Conservation (phyloP, 257 asterid genomes). For the Haberlea rhodopensis region DNA sequence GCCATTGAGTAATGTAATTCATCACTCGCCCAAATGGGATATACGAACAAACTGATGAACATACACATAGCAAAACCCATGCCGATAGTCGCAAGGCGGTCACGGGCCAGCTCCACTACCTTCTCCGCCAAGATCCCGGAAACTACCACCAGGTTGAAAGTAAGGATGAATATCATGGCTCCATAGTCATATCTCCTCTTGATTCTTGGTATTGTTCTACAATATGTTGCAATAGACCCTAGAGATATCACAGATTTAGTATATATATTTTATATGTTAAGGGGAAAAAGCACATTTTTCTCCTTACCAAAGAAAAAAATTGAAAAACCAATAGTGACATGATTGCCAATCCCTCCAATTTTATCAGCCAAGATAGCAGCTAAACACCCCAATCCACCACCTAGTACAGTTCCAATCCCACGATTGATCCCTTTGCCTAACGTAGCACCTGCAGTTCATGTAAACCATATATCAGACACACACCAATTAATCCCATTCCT, state of each 20-base stretch:
- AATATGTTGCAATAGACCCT: constrained; percentile 66
- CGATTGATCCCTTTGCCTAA: constrained; percentile 89
- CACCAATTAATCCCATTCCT: too few species aligned
- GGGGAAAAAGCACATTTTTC: too few species aligned
- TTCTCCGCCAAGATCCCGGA: constrained; percentile 67
- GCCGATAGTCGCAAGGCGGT: constrained; percentile 76
- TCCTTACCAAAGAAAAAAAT: constrained; percentile 55
- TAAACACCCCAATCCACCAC: constrained; percentile 82
- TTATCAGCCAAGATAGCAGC: constrained; percentile 61
- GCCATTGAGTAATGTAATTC: constrained; percentile 69
- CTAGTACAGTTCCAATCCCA: constrained; percentile 79
- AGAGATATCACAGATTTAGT: too few species aligned
- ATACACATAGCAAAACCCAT: constrained; percentile 73
- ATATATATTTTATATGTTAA: too few species aligned
- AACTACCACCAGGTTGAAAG: constrained; percentile 76
- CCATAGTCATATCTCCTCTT: constrained; percentile 80
- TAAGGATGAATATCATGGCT: constrained; percentile 67
- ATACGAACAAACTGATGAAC: constrained; percentile 53
- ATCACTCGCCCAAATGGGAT: constrained; percentile 83
- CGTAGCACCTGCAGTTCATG: constrained; percentile 67
- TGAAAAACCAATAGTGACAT: constrained; percentile 51
- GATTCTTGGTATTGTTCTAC: constrained; percentile 50
- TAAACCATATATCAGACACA: neutral
- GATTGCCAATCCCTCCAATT: constrained; percentile 52
- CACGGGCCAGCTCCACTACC: constrained; percentile 53